Evolutionary conservation across 495 filamentous ascomycete species (phyloP).

Genomic region (Penicillium ochrochloron): DNA sequence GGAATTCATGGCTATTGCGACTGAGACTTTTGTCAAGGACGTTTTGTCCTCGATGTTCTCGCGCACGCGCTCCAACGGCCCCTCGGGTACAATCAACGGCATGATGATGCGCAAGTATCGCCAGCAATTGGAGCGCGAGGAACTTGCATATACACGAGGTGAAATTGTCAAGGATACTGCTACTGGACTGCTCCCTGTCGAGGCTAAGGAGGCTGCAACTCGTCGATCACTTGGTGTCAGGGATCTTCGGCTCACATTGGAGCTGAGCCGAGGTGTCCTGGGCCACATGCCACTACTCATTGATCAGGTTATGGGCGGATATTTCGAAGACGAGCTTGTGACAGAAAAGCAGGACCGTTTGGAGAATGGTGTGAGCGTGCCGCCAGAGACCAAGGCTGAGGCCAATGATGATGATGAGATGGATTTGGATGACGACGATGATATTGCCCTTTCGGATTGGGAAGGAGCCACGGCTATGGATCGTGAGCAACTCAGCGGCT

Average conservation of each 20-base stretch:
- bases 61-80: constrained; percentile 78
- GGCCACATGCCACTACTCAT: constrained; percentile 77
- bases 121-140: constrained; percentile 71
- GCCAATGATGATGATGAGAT: constrained; percentile 53
- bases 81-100: constrained; percentile 68
- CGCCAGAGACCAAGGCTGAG: constrained; percentile 44
- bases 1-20: constrained; percentile 85
- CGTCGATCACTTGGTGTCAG: constrained; percentile 72
- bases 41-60: constrained; percentile 77
- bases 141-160: constrained; percentile 66
- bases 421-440: constrained; percentile 69
- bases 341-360: constrained; percentile 52
- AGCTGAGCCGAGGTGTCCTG: constrained; percentile 73
- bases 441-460: constrained; percentile 62
- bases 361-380: constrained; percentile 34
- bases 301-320: constrained; percentile 70
- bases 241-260: constrained; percentile 76
- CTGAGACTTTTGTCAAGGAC: constrained; percentile 92
- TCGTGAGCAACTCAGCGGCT: constrained; percentile 62
- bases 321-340: constrained; percentile 79
- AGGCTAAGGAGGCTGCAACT: constrained; percentile 69
- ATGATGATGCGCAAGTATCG: constrained; percentile 81
- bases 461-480: constrained; percentile 69
- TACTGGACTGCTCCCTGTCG: constrained; percentile 74
- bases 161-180: constrained; percentile 66